Evolutionary conservation across 345 rosid species (phyloP).

Genomic region (Populus nigra): DNA sequence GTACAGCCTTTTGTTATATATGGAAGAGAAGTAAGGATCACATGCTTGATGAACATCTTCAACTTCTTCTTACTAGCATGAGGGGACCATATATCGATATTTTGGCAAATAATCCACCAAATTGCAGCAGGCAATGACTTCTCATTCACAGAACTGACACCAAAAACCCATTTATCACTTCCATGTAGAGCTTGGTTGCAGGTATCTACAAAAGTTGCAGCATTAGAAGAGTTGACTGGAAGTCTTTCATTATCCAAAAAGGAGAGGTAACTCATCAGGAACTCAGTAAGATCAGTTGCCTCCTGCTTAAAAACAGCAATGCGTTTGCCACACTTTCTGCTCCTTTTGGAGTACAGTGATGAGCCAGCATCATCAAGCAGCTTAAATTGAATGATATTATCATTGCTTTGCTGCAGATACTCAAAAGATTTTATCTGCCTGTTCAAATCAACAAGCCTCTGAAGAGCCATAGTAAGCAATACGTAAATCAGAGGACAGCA

Average conservation of each 20-base stretch:
- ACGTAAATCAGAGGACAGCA: conserved; percentile 54
- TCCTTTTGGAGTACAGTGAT: conserved; percentile 26
- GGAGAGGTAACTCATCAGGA: conserved; percentile 45
- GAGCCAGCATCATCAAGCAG: conserved; percentile 36
- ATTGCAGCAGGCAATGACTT: conserved; percentile 60
- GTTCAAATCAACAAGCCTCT: conserved; percentile 86
- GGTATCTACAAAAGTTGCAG: conserved; percentile 14
- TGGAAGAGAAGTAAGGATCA: conserved; percentile 53
- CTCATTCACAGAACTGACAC: conserved; percentile 50
- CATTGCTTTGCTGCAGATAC: conserved; percentile 52
- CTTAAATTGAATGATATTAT: conserved; percentile 36
- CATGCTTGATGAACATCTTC: conserved; percentile 59
- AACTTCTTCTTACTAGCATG: conserved; percentile 58
- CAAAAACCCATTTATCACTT: conserved; percentile 49
- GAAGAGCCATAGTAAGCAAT: conserved; percentile 62
- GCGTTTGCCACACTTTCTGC: conserved; percentile 43
- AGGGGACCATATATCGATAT: conserved; percentile 70
- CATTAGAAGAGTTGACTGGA: conserved; percentile 21
- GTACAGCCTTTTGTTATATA: conserved; percentile 26
- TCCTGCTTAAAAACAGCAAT: conserved; percentile 55
- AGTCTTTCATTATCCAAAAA: conserved; percentile 33
- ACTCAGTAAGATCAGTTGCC: conserved; percentile 67
- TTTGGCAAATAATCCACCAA: conserved; percentile 75
- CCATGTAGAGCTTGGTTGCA: conserved; percentile 24
- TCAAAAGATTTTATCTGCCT: conserved; percentile 62